Conservation (phyloP, 345 rosid genomes). For the Gossypium stocksii region DNA sequence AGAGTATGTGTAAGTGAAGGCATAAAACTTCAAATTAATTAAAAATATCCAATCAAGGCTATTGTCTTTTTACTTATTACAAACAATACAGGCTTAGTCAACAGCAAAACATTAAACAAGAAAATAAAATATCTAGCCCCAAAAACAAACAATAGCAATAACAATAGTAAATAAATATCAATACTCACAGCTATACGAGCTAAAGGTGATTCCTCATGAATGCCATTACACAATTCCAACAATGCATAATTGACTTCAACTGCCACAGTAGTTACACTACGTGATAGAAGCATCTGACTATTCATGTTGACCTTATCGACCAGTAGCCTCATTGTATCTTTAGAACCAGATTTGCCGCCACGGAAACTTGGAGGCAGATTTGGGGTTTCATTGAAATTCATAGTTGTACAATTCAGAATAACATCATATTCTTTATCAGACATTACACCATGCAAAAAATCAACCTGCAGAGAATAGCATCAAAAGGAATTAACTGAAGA, state of each 20-base stretch:
- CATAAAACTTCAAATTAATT: neutral
- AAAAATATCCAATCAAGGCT: neutral
- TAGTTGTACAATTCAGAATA: conserved; percentile 54
- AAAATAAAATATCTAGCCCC: neutral
- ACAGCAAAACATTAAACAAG: neutral
- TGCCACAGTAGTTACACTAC: conserved; percentile 71
- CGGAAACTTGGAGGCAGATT: conserved; percentile 92
- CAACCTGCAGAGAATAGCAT: conserved; percentile 58
- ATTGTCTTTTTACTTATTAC: neutral
- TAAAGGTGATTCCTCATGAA: conserved; percentile 74
- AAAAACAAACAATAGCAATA: neutral
- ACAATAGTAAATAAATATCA: conserved; percentile 11
- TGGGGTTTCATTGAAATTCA: conserved; percentile 82
- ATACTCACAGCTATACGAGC: conserved; percentile 83
- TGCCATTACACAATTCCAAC: conserved; percentile 81
- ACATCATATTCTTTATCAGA: conserved; percentile 90
- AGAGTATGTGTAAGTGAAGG: neutral
- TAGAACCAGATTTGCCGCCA: conserved; percentile 61
- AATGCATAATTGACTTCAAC: conserved; percentile 86
- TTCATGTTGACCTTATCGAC: conserved; percentile 93
- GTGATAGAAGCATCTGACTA: conserved; percentile 80
- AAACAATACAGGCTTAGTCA: neutral
- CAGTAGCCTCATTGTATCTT: conserved; percentile 71
- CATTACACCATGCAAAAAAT: conserved; percentile 74
- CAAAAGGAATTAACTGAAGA: conserved; percentile 9